Evolutionary conservation across 2,329 filamentous ascomycete species (phyloP).

Genomic region (Akanthomyces muscarius): DNA sequence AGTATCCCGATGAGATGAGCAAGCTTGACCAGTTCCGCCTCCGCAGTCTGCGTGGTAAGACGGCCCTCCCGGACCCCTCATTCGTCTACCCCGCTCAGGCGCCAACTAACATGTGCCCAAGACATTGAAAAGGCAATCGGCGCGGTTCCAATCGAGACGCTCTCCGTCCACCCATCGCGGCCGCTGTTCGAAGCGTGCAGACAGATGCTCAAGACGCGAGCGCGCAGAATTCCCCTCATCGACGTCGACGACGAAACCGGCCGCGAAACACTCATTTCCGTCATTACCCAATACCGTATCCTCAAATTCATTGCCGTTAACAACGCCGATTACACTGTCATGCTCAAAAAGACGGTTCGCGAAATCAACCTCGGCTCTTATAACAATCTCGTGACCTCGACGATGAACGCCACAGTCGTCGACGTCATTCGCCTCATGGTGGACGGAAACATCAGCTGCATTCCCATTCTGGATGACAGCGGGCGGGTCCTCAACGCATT

Average conservation of each 20-base stretch:
- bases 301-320: constrained; percentile 99
- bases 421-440: constrained; percentile 94
- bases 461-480: constrained; percentile 83
- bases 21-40: constrained; percentile 92
- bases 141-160: constrained; percentile 84
- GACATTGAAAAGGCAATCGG: constrained; percentile 95
- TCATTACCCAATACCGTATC: constrained; percentile 97
- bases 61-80: neutral
- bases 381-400: constrained; percentile 71
- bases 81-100: neutral
- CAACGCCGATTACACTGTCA: constrained; percentile 75
- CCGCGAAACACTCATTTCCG: constrained; percentile 88
- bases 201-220: constrained; percentile 89
- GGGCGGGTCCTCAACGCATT: constrained; percentile 87
- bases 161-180: constrained; percentile 87
- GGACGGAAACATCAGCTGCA: constrained; percentile 86
- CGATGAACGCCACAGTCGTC: constrained; percentile 87
- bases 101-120: constrained; percentile 33
- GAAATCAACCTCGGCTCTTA: constrained; percentile 87
- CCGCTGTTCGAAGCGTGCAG: constrained; percentile 94
- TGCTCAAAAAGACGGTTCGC: constrained; percentile 79
- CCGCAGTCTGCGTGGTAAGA: constrained; percentile 80
- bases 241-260: constrained; percentile 93
- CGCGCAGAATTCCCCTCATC: constrained; percentile 87
- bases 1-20: constrained; percentile 84